These are phyloP conservation scores for Rhizophlyctis rosea DNA, from an alignment of 192 early-diverging fungal species.

Conservation along the genomic window DNA sequence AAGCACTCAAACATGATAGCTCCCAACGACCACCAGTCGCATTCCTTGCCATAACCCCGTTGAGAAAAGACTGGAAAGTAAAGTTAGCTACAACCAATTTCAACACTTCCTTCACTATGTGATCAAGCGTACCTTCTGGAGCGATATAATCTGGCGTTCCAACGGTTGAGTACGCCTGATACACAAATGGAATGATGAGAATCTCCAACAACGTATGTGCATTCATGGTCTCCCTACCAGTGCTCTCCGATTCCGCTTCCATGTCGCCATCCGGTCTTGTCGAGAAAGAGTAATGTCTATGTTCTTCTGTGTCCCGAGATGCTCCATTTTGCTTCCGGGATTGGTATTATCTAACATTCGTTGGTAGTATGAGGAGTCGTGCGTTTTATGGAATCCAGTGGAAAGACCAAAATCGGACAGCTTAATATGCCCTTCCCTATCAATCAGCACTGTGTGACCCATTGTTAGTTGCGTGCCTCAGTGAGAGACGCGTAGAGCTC, in stretches of 20 bases:
- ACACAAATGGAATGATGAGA: constrained; percentile 12
- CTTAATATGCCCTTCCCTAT: constrained; percentile 98
- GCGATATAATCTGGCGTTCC: constrained; percentile 99
- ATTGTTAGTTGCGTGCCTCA: neutral
- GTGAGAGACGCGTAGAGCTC: neutral
- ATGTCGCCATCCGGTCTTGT: constrained; percentile 94
- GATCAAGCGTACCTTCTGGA: constrained; percentile 64
- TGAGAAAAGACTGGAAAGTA: constrained; percentile 69
- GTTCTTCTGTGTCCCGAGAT: constrained; percentile 54
- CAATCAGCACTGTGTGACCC: constrained; percentile 67
- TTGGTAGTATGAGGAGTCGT: constrained; percentile 94
- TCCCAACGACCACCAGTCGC: constrained; percentile 99
- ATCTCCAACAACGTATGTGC: constrained; percentile 3
- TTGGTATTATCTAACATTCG: constrained; percentile 35
- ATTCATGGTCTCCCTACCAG: constrained; percentile 50
- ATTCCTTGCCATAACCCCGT: constrained; percentile 94
- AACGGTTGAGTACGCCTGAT: constrained; percentile 90
- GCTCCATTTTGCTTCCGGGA: constrained; percentile 27
- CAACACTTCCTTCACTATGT: constrained; percentile 13
- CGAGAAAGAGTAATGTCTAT: constrained; percentile 91
- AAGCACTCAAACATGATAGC: constrained; percentile 99
- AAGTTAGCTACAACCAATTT: constrained; percentile 5
- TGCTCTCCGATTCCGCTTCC: constrained; percentile 94
- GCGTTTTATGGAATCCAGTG: constrained; percentile 98
- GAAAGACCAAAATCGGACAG: constrained; percentile 99